Evolutionary conservation across 805 yeast species (phyloP).

Genomic region (Starmerella scarabaei): DNA sequence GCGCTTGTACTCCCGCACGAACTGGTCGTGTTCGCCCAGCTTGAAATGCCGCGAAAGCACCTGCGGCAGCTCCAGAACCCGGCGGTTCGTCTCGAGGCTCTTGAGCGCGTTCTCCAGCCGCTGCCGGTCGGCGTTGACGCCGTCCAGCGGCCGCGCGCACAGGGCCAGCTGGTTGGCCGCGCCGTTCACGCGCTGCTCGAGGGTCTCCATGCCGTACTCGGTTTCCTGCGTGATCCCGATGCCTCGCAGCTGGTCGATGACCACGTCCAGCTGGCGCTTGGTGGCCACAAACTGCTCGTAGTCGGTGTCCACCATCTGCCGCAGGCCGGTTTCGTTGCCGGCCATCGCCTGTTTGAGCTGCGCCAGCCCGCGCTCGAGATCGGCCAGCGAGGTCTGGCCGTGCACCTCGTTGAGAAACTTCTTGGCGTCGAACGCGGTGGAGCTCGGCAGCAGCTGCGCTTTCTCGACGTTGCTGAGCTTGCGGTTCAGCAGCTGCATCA

Average conservation of each 20-base stretch:
- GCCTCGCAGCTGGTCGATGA: conserved; percentile 39
- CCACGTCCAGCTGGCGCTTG: conserved; percentile 50
- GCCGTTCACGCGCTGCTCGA: conserved; percentile 32
- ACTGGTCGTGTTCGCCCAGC: conserved; percentile 42
- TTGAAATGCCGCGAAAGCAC: conserved; percentile 33
- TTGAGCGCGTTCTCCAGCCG: conserved; percentile 38
- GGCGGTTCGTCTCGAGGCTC: conserved; percentile 40
- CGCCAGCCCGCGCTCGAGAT: conserved; percentile 37
- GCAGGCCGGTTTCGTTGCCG: conserved; percentile 36
- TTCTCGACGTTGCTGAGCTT: conserved; percentile 23
- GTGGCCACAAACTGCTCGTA: conserved; percentile 52
- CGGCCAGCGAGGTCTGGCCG: conserved; percentile 39
- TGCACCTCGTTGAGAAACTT: conserved; percentile 45
- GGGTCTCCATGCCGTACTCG: conserved; percentile 27
- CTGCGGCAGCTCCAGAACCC: conserved; percentile 46
- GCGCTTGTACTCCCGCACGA: conserved; percentile 44
- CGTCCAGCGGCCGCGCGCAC: conserved; percentile 47
- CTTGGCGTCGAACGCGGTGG: conserved; percentile 46
- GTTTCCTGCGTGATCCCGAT: conserved; percentile 26
- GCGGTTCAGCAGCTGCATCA: conserved; percentile 31
- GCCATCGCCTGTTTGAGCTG: conserved; percentile 38
- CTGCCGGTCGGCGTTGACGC: conserved; percentile 36
- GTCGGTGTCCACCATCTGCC: conserved; percentile 42
- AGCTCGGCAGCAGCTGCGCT: conserved; percentile 38
- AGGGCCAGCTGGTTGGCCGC: conserved; percentile 42